A percentile compares a stretch with the other conserved stretches of the same genome.
phyloP scores from a whole-genome alignment of 352 stramenopile genomes.

The Phytopythium sindhum region DNA sequence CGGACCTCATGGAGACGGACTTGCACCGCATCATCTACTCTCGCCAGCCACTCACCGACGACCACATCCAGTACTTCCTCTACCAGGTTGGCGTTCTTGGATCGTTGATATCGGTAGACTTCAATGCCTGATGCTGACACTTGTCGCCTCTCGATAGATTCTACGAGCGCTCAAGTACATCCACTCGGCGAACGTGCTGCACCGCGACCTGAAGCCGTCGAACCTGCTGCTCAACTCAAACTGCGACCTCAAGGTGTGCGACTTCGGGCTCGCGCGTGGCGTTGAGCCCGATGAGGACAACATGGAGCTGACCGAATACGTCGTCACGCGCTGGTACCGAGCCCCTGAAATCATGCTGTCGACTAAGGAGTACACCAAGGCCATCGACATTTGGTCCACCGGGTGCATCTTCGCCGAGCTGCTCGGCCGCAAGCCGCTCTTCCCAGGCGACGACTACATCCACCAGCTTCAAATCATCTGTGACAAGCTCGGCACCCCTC shows the following conservation, averaged over 20 bases:
- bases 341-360: conserved; percentile 97
- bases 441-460: conserved; percentile 98
- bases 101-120: neutral
- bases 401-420: conserved; percentile 95
- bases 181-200: conserved; percentile 92
- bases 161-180: conserved; percentile 94
- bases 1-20: conserved; percentile 98
- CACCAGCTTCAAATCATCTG: conserved; percentile 97
- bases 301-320: conserved; percentile 91
- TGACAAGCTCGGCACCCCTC: conserved; percentile 87
- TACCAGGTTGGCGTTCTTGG: conserved; percentile 66
- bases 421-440: conserved; percentile 88
- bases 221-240: conserved; percentile 96
- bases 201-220: conserved; percentile 97
- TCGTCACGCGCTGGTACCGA: conserved; percentile 93
- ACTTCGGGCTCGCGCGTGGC: conserved; percentile 89
- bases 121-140: neutral
- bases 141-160: conserved; percentile 67
- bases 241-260: conserved; percentile 91
- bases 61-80: conserved; percentile 93
- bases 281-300: conserved; percentile 83
- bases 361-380: conserved; percentile 94
- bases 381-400: conserved; percentile 95
- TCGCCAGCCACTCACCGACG: conserved; percentile 88
- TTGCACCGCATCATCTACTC: conserved; percentile 98